Base-by-base conservation (phyloP, 2,329 filamentous ascomycete genomes). In the Aspergillus caelatus region DNA sequence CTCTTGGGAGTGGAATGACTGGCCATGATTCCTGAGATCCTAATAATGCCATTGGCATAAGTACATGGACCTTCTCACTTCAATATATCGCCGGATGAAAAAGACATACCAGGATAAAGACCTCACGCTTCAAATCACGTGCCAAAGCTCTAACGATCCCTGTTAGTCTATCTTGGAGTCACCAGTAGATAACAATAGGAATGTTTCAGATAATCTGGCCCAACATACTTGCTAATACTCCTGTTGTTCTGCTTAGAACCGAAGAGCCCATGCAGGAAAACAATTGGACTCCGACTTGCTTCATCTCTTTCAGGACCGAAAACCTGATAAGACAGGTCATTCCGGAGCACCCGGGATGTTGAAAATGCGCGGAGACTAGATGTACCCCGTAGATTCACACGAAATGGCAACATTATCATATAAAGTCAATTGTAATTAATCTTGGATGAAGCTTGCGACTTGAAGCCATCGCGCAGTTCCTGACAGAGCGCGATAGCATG, bases 211-310 rank as follows among this genome's bases (percentile, higher is more conserved):
- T 5, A 14, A 12, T 23, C 8, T 2, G 6, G 28, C 1, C 21
- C n/a, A n/a, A 53, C 90, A 77, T 83, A 97, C 94, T 93, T 96
- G 90, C 93, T 96, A 67, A 98, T 95, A 73, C 86, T 92, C 77
- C 94, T 85, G 76, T 97, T 97, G 77, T 98, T 98, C 82, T 92
- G 93, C 82, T 96, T 97, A 43, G 92, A 97, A 23, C 94, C 94
- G 74, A 98, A 97, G 12, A 98, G 84, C 1, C 95, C 94, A 76
- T 98, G 94, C 73, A 98, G 87, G 69, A 98, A 91, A 65, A 98
- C 80, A 67, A 98, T 92, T 2, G 94, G 91, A 58, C 82, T 80
- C 62, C 79, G 68, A 54, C 70, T 70, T 52, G 68, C 60, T 58
- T 75, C 66, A n/a, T 71, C 70, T 26, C 68, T 75, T 63, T 78